Evolutionary conservation across 495 filamentous ascomycete species (phyloP).

Genomic region (Pyrenula aspistea): DNA sequence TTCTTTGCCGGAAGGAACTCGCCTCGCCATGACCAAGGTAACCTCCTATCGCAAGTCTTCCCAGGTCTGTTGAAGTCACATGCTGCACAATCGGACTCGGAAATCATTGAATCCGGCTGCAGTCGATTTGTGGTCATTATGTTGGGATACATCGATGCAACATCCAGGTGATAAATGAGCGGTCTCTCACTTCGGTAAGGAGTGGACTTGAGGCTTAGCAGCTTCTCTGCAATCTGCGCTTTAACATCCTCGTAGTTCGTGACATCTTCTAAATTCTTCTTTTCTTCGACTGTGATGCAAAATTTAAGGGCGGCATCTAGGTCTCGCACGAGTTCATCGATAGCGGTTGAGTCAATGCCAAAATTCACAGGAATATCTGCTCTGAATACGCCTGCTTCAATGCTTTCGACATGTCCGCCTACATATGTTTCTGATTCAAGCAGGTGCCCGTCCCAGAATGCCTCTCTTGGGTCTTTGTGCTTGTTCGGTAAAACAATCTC

Average conservation of each 20-base stretch:
- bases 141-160: constrained; percentile 99
- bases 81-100: constrained; percentile 89
- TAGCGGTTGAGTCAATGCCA: constrained; percentile 68
- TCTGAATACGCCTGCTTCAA: constrained; percentile 94
- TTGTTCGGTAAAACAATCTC: constrained; percentile 94
- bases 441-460: constrained; percentile 94
- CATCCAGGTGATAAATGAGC: constrained; percentile 95
- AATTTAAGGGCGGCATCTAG: constrained; percentile 87
- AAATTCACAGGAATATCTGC: constrained; percentile 93
- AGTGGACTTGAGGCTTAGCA: constrained; percentile 64
- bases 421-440: constrained; percentile 97
- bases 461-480: constrained; percentile 77
- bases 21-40: constrained; percentile 98
- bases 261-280: constrained; percentile 84
- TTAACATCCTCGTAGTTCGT: constrained; percentile 90
- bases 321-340: constrained; percentile 79
- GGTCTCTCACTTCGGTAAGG: constrained; percentile 75
- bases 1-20: constrained; percentile 93
- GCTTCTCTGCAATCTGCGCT: constrained; percentile 60
- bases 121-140: constrained; percentile 99
- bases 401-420: constrained; percentile 97
- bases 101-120: constrained; percentile 95
- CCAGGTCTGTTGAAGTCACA: constrained; percentile 98
- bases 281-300: constrained; percentile 85
- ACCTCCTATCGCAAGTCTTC: constrained; percentile 87